These are phyloP conservation scores for Emericellopsis atlantica DNA, from an alignment of 2,329 filamentous ascomycete species.

Conservation along the genomic window DNA sequence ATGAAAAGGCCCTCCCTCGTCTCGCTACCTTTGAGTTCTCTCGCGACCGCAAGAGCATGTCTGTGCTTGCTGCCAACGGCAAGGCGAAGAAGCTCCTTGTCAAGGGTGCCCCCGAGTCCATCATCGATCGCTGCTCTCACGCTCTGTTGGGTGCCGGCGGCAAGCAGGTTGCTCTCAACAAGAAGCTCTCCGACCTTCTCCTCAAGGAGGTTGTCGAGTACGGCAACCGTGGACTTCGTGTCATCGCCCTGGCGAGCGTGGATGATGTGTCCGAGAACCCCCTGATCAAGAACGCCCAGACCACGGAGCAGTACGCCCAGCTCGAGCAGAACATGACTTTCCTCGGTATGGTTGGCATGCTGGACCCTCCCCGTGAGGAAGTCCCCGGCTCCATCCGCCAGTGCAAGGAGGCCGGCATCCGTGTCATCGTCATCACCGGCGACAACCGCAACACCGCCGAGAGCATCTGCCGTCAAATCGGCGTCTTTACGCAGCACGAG, in stretches of 20 bases:
- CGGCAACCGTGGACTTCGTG: conserved; percentile 82
- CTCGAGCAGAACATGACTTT: conserved; percentile 92
- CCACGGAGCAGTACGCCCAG: conserved; percentile 70
- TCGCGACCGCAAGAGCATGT: conserved; percentile 98
- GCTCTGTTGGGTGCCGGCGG: conserved; percentile 67
- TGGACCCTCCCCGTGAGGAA: conserved; percentile 90
- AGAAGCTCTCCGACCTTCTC: conserved; percentile 57
- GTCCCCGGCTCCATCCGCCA: conserved; percentile 76
- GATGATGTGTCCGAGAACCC: conserved; percentile 62
- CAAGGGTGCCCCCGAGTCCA: conserved; percentile 90
- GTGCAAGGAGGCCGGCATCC: conserved; percentile 86
- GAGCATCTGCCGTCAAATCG: conserved; percentile 94
- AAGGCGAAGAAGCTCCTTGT: conserved; percentile 72
- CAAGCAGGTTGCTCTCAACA: conserved; percentile 60
- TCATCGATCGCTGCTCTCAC: conserved; percentile 84
- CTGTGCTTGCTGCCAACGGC: conserved; percentile 68
- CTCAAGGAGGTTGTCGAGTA: conserved; percentile 76
- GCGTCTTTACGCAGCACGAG: conserved; percentile 74
- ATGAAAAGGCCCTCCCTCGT: conserved; percentile 62
- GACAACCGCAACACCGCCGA: conserved; percentile 97
- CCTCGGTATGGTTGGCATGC: conserved; percentile 87
- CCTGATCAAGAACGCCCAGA: conserved; percentile 62
- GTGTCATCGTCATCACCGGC: conserved; percentile 94
- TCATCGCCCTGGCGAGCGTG: conserved; percentile 83
- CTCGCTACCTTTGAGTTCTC: conserved; percentile 94